Conservation (phyloP, 352 stramenopile genomes). For the Globisporangium carolinianum region DNA sequence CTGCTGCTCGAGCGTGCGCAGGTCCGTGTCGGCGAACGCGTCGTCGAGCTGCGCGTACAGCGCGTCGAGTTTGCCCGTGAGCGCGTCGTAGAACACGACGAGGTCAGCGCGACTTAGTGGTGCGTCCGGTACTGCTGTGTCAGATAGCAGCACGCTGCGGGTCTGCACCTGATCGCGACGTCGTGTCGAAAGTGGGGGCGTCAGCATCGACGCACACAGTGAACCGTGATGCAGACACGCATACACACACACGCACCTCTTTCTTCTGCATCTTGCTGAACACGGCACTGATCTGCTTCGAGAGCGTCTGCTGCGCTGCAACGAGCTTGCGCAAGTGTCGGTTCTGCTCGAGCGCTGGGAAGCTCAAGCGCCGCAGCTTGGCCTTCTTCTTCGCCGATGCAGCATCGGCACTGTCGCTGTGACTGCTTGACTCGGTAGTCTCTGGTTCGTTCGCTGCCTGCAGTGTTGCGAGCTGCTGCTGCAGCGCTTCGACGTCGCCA, state of each 20-base stretch:
- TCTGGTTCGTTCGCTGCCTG: background rate
- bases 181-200: too few species aligned
- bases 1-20: background rate
- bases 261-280: conserved; percentile 4
- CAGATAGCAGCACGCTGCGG: background rate
- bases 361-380: background rate
- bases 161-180: too few species aligned
- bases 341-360: conserved; percentile 1
- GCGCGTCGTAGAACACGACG: conserved; percentile 6
- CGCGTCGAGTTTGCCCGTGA: conserved; percentile 4
- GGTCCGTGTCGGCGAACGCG: conserved; percentile 1
- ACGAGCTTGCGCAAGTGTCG: conserved; percentile 3
- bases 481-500: background rate
- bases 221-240: too few species aligned
- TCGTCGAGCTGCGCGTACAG: conserved; percentile 3
- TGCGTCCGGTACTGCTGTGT: background rate
- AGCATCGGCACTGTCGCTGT: background rate
- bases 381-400: conserved; percentile 1
- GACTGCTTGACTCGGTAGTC: too few species aligned
- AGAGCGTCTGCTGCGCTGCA: background rate
- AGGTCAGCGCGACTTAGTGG: conserved; percentile 2
- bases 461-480: conserved; percentile 2
- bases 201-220: background rate
- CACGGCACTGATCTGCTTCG: background rate
- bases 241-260: background rate